Base-by-base conservation (phyloP, 495 filamentous ascomycete species). In the Zalerion maritima region DNA sequence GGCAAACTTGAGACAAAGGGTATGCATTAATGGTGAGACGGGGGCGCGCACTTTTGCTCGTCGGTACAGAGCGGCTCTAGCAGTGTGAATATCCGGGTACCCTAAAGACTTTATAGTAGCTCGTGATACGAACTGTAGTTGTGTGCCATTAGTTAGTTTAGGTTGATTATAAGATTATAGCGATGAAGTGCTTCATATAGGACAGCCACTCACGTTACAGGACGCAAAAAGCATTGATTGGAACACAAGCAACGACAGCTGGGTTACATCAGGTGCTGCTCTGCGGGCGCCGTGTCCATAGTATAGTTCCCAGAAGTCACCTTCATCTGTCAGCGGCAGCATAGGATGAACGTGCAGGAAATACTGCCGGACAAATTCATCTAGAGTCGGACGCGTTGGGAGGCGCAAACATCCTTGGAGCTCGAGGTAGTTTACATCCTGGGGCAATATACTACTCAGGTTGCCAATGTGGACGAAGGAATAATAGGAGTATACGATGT, bases 321-420 rank as follows among this genome's bases (percentile, higher is more conserved):
- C 55, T 25, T 68, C 64, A 7, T 68, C 56, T 3, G 67, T 14
- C 4, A 67, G 42, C 4, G 62, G 64, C 14, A 63, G 34, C 6
- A 49, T 35, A 2, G 64, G 61, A 34, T 68, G 62, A 9, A 67
- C 48, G 11, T 57, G 50, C 29, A 55, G 45, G 34, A 68, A 68
- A 28, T 64, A 68, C 14, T 54, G 49, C 3, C 50, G 47, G 6
- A 66, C 41, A 29, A 68, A 60, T 14, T 60, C 55, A n/a, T 58
- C 46, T 0, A 61, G 43, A 5, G 51, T 43, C 3, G 45, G 32
- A 30, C 48, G 36, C 3, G 43, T 47, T 1, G 62, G 64, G 5
- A 68, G 23, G 24, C 44, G 48, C 2, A 65, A 46, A 29, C 58
- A 63, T 4, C 54, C 55, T 26, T 64, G 52, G 0, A 50, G 49